A percentile compares a stretch with the other conserved stretches of the same genome.
Evolutionary conservation across 306 rosid species (phyloP).

Genomic region (Vigna mungo): DNA sequence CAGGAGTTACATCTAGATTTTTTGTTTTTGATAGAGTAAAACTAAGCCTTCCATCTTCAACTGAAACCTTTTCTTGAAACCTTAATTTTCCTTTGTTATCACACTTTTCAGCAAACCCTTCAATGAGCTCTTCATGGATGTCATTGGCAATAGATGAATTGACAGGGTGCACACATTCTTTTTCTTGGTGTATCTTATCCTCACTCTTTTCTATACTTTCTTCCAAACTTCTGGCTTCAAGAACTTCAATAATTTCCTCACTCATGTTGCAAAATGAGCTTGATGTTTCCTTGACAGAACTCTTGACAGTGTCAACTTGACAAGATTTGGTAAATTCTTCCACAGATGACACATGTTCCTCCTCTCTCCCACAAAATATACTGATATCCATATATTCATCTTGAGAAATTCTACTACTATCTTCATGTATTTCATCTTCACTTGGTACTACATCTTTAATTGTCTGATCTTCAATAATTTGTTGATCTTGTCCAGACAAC

Average conservation of each 20-base stretch:
- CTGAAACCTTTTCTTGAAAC: slow-evolving; percentile 45
- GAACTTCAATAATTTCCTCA: slow-evolving; percentile 42
- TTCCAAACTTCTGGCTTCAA: slow-evolving; percentile 33
- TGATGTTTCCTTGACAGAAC: slow-evolving; percentile 41
- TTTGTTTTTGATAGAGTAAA: slow-evolving; percentile 31
- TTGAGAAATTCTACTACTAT: slow-evolving; percentile 44
- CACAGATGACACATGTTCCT: slow-evolving; percentile 41
- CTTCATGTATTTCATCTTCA: slow-evolving; percentile 40
- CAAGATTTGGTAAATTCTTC: slow-evolving; percentile 41
- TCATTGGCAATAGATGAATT: slow-evolving; percentile 35
- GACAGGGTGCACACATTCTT: slow-evolving; percentile 47
- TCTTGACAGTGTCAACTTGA: slow-evolving; percentile 44
- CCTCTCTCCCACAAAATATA: slow-evolving; percentile 40
- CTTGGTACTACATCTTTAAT: slow-evolving; percentile 21
- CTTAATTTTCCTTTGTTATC: slow-evolving; percentile 38
- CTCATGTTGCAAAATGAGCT: slow-evolving; percentile 41
- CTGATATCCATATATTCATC: slow-evolving; percentile 48
- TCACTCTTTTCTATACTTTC: slow-evolving; percentile 55
- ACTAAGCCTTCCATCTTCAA: slow-evolving; percentile 47
- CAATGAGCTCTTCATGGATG: slow-evolving; percentile 43
- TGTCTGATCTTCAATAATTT: slow-evolving; percentile 44
- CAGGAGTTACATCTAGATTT: slow-evolving; percentile 49
- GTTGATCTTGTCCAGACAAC: slow-evolving; percentile 47
- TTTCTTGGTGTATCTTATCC: slow-evolving; percentile 43
- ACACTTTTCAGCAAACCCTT: slow-evolving; percentile 45